Percentiles rank a stretch among this genome's conserved stretches.
These are phyloP conservation scores for Schwanniomyces yamadae DNA, from an alignment of 805 yeast genomes.

Conservation along the genomic window DNA sequence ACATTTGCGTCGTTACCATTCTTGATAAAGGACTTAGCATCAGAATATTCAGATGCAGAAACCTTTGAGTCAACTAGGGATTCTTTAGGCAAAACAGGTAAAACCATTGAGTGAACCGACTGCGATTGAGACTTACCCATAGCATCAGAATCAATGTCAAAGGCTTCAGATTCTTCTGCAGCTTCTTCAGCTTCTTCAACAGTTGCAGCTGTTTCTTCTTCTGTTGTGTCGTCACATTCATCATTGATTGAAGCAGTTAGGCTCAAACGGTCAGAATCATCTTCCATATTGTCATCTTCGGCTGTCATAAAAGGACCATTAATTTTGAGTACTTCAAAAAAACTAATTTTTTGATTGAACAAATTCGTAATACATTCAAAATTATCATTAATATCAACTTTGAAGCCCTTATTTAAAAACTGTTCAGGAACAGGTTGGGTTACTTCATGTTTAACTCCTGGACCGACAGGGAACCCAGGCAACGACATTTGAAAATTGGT, in stretches of 20 bases:
- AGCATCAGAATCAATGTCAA: conserved; percentile 4
- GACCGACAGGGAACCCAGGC: too few relatives aligned
- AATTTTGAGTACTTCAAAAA: too few relatives aligned
- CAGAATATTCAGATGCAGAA: conserved; percentile 19
- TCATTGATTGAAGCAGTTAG: conserved; percentile 1
- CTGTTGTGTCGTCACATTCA: conserved; percentile 2
- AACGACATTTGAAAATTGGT: too few relatives aligned
- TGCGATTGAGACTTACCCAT: conserved; percentile 8
- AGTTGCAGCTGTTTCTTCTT: neutral
- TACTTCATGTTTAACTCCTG: too few relatives aligned
- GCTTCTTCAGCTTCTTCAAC: conserved; percentile 4
- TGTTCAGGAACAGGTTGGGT: too few relatives aligned
- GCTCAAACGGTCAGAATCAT: neutral
- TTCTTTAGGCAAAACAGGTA: conserved; percentile 32
- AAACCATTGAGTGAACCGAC: conserved; percentile 28
- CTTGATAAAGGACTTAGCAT: conserved; percentile 17
- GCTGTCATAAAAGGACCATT: too few relatives aligned
- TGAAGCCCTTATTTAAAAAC: too few relatives aligned
- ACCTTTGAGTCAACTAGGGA: conserved; percentile 12
- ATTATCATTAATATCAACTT: too few relatives aligned
- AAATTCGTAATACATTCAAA: too few relatives aligned
- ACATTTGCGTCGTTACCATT: conserved; percentile 1
- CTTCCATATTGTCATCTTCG: too few relatives aligned
- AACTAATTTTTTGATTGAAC: too few relatives aligned
- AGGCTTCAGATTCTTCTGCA: neutral